Conservation (phyloP, 1,139 yeast species). For the Saccharomyces hybrid region DNA sequence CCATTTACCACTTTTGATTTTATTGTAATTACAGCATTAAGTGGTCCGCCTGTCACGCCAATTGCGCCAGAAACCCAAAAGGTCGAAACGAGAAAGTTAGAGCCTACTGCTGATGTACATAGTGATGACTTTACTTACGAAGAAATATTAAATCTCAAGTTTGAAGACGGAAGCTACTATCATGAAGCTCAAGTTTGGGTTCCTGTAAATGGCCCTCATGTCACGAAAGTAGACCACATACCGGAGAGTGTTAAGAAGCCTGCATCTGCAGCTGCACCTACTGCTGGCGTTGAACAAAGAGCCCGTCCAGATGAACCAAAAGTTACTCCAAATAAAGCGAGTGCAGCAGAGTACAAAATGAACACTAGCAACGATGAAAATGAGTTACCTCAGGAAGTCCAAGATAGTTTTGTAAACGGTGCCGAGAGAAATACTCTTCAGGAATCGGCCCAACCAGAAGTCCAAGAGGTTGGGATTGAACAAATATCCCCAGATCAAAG, state of each 20-base stretch:
- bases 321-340: background rate
- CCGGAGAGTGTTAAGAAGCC: background rate
- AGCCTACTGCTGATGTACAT: conserved; percentile 3
- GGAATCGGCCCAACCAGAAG: background rate
- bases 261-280: background rate
- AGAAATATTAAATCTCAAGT: conserved; percentile 22
- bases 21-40: conserved; percentile 1
- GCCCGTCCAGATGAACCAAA: background rate
- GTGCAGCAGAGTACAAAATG: background rate
- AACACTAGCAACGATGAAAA: conserved; percentile 2
- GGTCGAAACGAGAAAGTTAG: background rate
- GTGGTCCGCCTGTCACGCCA: background rate
- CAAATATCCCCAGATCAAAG: background rate
- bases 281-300: background rate
- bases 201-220: conserved; percentile 15
- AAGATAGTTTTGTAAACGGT: background rate
- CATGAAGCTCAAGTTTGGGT: conserved; percentile 24
- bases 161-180: conserved; percentile 25
- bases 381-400: background rate
- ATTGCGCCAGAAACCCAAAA: background rate
- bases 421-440: background rate
- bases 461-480: background rate
- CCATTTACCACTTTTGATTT: conserved; percentile 27
- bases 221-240: conserved; percentile 3
- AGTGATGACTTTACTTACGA: conserved; percentile 23